These are phyloP conservation scores for Umbellularia californica DNA, from an alignment of 164 flowering plant species.

Conservation along the genomic window DNA sequence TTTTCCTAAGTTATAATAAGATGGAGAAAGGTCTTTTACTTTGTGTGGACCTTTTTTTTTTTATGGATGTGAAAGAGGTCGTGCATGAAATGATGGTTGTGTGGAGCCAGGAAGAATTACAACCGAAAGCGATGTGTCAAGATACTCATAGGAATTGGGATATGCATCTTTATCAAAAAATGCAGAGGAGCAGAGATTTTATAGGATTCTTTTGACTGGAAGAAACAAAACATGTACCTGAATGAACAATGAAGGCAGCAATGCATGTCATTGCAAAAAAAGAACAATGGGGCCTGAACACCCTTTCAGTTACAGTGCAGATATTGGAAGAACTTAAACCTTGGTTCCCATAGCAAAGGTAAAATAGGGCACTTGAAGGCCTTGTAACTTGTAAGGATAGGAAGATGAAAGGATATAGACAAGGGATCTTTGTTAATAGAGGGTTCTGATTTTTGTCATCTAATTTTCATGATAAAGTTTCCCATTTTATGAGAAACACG, in stretches of 20 bases:
- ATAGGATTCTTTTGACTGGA: neutral
- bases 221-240: neutral
- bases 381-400: too few relatives aligned
- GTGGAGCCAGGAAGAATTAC: neutral
- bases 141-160: neutral
- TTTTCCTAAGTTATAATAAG: too few relatives aligned
- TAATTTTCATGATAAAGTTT: too few relatives aligned
- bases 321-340: too few relatives aligned
- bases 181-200: neutral
- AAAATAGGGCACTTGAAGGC: too few relatives aligned
- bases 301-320: too few relatives aligned
- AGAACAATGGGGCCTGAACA: too few relatives aligned
- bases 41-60: neutral
- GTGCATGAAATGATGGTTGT: constrained; percentile 1
- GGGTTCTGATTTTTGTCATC: too few relatives aligned
- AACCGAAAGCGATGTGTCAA: neutral
- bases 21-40: neutral
- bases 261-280: neutral
- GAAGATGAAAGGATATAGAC: too few relatives aligned
- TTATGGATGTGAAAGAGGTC: neutral
- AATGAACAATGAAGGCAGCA: neutral
- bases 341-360: too few relatives aligned
- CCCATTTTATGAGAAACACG: too few relatives aligned
- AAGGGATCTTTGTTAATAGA: too few relatives aligned
- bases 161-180: neutral